A percentile compares a stretch with the other conserved stretches of the same genome.
Conservation (phyloP, 371 early-diverging fungal species). For the Vittaforma corneae region DNA sequence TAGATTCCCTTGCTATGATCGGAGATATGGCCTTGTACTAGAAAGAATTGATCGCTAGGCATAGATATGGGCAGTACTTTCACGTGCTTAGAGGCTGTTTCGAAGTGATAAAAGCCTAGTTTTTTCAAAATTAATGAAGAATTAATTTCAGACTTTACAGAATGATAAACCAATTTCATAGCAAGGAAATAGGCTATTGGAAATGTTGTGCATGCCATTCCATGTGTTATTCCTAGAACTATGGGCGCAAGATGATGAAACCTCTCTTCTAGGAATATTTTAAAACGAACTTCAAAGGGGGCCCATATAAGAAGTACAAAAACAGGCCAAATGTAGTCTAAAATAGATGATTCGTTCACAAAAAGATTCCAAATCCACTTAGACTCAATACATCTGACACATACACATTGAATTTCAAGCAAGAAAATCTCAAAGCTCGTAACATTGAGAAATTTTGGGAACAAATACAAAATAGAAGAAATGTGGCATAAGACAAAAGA, state of each 20-base stretch:
- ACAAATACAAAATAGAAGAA: background rate
- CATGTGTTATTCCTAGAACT: background rate
- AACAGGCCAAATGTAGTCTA: background rate
- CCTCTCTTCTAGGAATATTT: background rate
- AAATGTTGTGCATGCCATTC: background rate
- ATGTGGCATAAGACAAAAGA: background rate
- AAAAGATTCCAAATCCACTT: background rate
- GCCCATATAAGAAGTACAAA: background rate
- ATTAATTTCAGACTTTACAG: background rate
- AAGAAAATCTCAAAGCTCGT: background rate
- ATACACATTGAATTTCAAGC: background rate
- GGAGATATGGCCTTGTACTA: no score
- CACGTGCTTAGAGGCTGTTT: background rate
- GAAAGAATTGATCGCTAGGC: background rate
- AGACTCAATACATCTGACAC: background rate
- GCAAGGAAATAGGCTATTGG: background rate
- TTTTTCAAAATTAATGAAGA: background rate
- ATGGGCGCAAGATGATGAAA: constrained; percentile 3
- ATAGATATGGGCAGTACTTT: background rate
- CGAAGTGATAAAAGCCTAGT: background rate
- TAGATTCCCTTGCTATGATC: no score
- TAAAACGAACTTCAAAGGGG: background rate
- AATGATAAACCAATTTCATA: background rate
- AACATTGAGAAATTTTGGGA: background rate
- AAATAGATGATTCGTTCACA: background rate